These are phyloP conservation scores for Rhizopogon rudus DNA, from an alignment of 768 basidiomycete species.

Conservation along the genomic window DNA sequence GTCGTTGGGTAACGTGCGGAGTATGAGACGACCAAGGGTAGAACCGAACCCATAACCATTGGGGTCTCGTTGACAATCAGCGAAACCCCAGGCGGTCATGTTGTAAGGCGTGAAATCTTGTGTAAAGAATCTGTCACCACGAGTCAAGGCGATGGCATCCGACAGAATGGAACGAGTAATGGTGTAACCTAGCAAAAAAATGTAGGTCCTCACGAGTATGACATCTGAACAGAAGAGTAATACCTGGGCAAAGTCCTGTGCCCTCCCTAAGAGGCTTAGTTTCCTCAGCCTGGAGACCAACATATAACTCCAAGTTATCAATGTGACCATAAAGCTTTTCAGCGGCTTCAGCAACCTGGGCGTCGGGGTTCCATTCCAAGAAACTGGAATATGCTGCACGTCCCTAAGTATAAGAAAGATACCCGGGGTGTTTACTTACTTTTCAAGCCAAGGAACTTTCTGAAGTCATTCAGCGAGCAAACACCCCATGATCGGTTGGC, in stretches of 20 bases:
- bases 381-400: slow-evolving; percentile 59
- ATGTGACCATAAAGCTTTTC: slow-evolving; percentile 77
- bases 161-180: slow-evolving; percentile 81
- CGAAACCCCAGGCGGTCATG: slow-evolving; percentile 79
- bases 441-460: slow-evolving; percentile 78
- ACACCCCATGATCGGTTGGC: slow-evolving; percentile 74
- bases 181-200: slow-evolving; percentile 53
- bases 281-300: slow-evolving; percentile 75
- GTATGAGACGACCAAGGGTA: slow-evolving; percentile 65
- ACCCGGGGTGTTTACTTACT: slow-evolving; percentile 33
- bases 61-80: slow-evolving; percentile 74
- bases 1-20: slow-evolving; percentile 68
- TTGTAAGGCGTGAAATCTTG: slow-evolving; percentile 79
- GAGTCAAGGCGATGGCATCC: slow-evolving; percentile 82
- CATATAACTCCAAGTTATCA: slow-evolving; percentile 75
- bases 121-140: slow-evolving; percentile 81
- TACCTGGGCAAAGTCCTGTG: slow-evolving; percentile 82
- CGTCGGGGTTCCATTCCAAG: slow-evolving; percentile 77
- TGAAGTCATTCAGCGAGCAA: slow-evolving; percentile 81
- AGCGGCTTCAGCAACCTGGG: slow-evolving; percentile 62
- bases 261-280: slow-evolving; percentile 73
- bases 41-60: slow-evolving; percentile 66
- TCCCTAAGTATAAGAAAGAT: background rate
- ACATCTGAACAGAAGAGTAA: slow-evolving; percentile 2
- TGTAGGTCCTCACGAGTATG: background rate